These are phyloP conservation scores for Colletotrichum lentis DNA, from an alignment of 2,329 filamentous ascomycete species.

Conservation along the genomic window DNA sequence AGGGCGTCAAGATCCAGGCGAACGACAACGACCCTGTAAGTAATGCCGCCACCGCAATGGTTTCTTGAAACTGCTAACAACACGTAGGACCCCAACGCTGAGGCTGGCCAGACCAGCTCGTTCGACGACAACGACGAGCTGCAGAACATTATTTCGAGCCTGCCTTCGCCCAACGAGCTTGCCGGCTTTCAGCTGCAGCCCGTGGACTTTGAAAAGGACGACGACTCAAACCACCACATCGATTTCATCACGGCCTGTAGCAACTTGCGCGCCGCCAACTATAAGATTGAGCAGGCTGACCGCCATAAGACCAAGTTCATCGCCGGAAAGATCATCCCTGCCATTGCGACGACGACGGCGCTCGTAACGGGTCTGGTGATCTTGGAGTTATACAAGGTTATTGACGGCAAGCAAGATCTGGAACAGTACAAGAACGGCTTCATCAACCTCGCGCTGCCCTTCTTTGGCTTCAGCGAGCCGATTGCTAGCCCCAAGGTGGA, in stretches of 20 bases:
- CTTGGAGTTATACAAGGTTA: constrained; percentile 93
- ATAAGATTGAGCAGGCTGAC: constrained; percentile 93
- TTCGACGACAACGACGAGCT: constrained; percentile 81
- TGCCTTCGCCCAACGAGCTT: constrained; percentile 82
- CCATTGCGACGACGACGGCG: constrained; percentile 96
- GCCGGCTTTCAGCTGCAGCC: constrained; percentile 88
- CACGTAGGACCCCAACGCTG: constrained; percentile 78
- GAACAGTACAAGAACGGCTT: constrained; percentile 99
- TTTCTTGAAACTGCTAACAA: constrained; percentile 40
- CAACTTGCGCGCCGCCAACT: constrained; percentile 96
- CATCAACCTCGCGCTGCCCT: constrained; percentile 92
- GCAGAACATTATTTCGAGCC: constrained; percentile 71
- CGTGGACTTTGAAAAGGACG: constrained; percentile 98
- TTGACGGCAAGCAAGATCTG: constrained; percentile 95
- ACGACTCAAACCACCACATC: constrained; percentile 97
- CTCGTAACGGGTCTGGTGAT: constrained; percentile 93
- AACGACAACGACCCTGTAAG: constrained; percentile 88
- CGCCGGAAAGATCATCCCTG: constrained; percentile 98
- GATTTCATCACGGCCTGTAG: constrained; percentile 98
- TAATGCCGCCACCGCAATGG: constrained; percentile 31
- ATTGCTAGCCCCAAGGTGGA: constrained; percentile 92
- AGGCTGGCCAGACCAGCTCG: constrained; percentile 52
- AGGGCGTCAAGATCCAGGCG: constrained; percentile 94
- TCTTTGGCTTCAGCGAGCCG: constrained; percentile 98
- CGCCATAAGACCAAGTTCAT: constrained; percentile 99